Evolutionary conservation across 2,329 filamentous ascomycete species (phyloP).

Genomic region (Microsporum ferrugineum): DNA sequence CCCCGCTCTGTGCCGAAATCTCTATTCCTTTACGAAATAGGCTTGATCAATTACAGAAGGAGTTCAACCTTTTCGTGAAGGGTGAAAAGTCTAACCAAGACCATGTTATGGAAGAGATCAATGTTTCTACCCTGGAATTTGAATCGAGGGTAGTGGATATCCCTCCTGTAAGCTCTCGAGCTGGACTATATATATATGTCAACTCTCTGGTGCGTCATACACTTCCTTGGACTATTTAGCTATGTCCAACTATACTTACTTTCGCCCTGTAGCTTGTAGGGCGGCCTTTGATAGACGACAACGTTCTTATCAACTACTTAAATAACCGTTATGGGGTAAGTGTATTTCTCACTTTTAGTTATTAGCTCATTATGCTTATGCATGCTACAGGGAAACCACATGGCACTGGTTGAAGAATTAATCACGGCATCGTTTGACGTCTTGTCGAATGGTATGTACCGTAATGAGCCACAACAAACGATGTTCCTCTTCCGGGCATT

Average conservation of each 20-base stretch:
- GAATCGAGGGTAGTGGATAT: conserved; percentile 51
- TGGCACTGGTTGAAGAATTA: conserved; percentile 66
- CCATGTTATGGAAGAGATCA: conserved; percentile 31
- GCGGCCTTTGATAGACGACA: conserved; percentile 73
- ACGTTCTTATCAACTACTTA: conserved; percentile 64
- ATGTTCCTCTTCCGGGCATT: conserved; percentile 74
- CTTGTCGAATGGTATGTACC: conserved; percentile 73
- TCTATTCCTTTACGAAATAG: conserved; percentile 30
- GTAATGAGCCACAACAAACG: conserved; percentile 47
- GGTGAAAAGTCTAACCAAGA: conserved; percentile 34
- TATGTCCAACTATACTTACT: conserved; percentile 22
- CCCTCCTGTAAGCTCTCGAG: conserved; percentile 61
- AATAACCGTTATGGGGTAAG: conserved; percentile 71
- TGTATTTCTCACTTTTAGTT: neutral
- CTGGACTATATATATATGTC: conserved; percentile 74
- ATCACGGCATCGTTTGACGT: conserved; percentile 84
- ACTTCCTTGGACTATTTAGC: neutral
- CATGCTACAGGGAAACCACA: conserved; percentile 54
- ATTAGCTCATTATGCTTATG: neutral
- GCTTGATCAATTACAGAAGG: conserved; percentile 32
- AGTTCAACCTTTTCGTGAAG: conserved; percentile 33
- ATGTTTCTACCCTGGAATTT: conserved; percentile 41
- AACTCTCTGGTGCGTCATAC: conserved; percentile 57
- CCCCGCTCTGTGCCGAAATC: conserved; percentile 31
- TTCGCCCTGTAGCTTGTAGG: conserved; percentile 53